Percentiles rank a stretch among this genome's conserved stretches.
phyloP scores from a whole-genome alignment of 2,329 filamentous ascomycete genomes.

The Penicillium sp. region DNA sequence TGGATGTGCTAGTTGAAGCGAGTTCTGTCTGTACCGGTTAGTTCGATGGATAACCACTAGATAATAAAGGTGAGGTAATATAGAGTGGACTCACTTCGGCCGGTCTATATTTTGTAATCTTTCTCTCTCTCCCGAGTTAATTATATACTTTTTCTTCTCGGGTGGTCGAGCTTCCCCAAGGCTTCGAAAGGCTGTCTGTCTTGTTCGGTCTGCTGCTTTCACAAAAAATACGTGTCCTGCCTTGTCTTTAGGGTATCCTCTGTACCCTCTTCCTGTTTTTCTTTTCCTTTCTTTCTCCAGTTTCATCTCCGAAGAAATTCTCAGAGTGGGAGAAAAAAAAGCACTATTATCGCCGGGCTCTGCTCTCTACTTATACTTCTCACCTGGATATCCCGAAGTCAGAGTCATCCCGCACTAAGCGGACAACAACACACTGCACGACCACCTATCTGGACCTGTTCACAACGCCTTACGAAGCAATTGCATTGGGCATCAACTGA shows the following conservation, averaged over 20 bases:
- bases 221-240: not conserved
- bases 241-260: not conserved
- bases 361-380: slow-evolving; percentile 9
- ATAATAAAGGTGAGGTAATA: not conserved
- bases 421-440: slow-evolving; percentile 2
- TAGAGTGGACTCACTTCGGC: not conserved
- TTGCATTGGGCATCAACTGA: slow-evolving; percentile 12
- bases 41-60: not conserved
- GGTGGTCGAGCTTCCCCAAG: not conserved
- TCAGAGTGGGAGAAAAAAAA: not conserved
- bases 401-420: slow-evolving; percentile 9
- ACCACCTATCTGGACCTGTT: slow-evolving; percentile 11
- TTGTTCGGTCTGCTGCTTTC: not conserved
- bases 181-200: not conserved
- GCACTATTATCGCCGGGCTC: not conserved
- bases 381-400: not conserved
- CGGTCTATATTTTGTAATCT: not conserved
- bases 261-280: not conserved
- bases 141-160: not conserved
- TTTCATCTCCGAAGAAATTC: not conserved
- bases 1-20: not conserved
- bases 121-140: not conserved
- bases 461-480: slow-evolving; percentile 8
- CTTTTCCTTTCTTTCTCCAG: not conserved
- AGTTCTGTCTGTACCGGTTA: not conserved